phyloP scores from a whole-genome alignment of 1,284 basidiomycete species.

The Cutaneotrichosporon cyanovorans region DNA sequence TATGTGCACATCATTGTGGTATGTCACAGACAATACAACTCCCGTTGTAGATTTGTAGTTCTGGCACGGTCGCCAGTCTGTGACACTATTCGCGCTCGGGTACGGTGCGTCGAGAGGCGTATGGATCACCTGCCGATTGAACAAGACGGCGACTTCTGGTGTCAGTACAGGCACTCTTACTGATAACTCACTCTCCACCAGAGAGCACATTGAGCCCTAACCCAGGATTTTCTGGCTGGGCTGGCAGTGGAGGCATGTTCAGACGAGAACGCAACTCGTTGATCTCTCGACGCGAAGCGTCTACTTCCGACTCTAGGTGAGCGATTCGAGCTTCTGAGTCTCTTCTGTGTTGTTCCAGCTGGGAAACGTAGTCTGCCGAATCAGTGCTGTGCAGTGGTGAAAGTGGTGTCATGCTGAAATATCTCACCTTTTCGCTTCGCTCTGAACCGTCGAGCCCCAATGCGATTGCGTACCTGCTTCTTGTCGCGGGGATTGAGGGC shows the following conservation, averaged over 20 bases:
- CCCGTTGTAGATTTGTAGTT: too few relatives aligned
- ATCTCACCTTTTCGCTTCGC: conserved; percentile 43
- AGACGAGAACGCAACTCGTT: conserved; percentile 27
- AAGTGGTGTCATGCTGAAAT: too few relatives aligned
- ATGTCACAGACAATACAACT: too few relatives aligned
- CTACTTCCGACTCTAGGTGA: conserved; percentile 18
- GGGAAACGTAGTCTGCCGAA: conserved; percentile 12
- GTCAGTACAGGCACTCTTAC: not conserved
- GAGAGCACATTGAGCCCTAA: not conserved
- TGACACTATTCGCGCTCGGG: too few relatives aligned
- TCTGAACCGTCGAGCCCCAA: conserved; percentile 38
- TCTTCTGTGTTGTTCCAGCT: conserved; percentile 13
- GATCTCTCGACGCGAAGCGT: conserved; percentile 26
- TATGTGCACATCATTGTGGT: too few relatives aligned
- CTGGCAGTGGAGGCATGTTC: conserved; percentile 14
- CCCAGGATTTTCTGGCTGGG: not conserved
- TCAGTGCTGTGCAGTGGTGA: too few relatives aligned
- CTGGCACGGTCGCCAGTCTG: too few relatives aligned
- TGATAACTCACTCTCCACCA: conserved; percentile 1
- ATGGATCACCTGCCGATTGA: too few relatives aligned
- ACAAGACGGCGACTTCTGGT: too few relatives aligned
- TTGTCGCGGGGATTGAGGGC: conserved; percentile 38
- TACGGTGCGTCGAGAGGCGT: too few relatives aligned
- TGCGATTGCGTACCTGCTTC: conserved; percentile 41
- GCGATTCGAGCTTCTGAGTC: conserved; percentile 23